phyloP scores from a whole-genome alignment of 768 basidiomycete species.

The Mycena vulgaris region DNA sequence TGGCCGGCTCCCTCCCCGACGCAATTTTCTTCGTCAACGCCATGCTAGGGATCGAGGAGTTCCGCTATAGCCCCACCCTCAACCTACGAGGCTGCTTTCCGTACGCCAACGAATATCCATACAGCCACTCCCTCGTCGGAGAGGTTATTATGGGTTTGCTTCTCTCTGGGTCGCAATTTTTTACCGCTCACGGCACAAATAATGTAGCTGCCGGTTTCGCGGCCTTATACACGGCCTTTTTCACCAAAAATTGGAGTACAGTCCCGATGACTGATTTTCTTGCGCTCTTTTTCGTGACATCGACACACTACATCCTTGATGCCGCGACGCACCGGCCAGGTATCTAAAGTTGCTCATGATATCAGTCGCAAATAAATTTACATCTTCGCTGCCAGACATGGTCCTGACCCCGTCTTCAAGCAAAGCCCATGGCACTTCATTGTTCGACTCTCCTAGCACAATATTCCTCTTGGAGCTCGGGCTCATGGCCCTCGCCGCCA shows the following conservation, averaged over 20 bases:
- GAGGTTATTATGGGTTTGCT: slow-evolving; percentile 24
- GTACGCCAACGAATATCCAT: slow-evolving; percentile 23
- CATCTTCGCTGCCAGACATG: slow-evolving; percentile 17
- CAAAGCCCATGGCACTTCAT: slow-evolving; percentile 22
- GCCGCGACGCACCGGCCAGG: slow-evolving; percentile 21
- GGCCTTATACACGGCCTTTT: slow-evolving; percentile 22
- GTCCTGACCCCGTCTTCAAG: slow-evolving; percentile 22
- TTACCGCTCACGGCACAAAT: slow-evolving; percentile 23
- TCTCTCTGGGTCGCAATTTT: slow-evolving; percentile 20
- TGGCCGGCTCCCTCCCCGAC: slow-evolving; percentile 23
- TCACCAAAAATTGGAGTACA: slow-evolving; percentile 23
- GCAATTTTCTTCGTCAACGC: slow-evolving; percentile 22
- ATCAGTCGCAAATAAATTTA: slow-evolving; percentile 22
- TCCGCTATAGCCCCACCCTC: slow-evolving; percentile 24
- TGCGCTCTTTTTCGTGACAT: slow-evolving; percentile 25
- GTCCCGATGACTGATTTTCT: slow-evolving; percentile 21
- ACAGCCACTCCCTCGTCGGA: slow-evolving; percentile 24
- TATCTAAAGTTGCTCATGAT: slow-evolving; percentile 20
- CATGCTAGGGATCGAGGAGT: slow-evolving; percentile 23
- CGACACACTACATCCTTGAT: slow-evolving; percentile 23
- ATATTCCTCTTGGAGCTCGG: slow-evolving; percentile 20
- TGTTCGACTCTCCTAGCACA: slow-evolving; percentile 23
- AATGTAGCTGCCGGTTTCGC: slow-evolving; percentile 22
- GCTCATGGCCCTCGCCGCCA: slow-evolving; percentile 22
- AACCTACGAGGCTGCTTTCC: slow-evolving; percentile 19